Conservation (phyloP, 176 grass and related monocot genomes). For the Sorghum bicolor region Sorghum_bicolor_NCBIv3 NC_012876.2:64197501-64198000, state of each 20-base stretch:
- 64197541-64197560: slow-evolving; percentile 50
- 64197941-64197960: slow-evolving; percentile 84
- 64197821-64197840: not conserved
- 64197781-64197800: slow-evolving; percentile 73
- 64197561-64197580: slow-evolving; percentile 55
- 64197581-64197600: slow-evolving; percentile 31
- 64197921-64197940: slow-evolving; percentile 73
- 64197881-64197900: slow-evolving; percentile 76
- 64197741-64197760: slow-evolving; percentile 58
- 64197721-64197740: slow-evolving; percentile 95
- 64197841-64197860: not conserved
- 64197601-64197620: slow-evolving; percentile 44
- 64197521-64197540: slow-evolving; percentile 66
- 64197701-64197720: slow-evolving; percentile 88
- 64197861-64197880: slow-evolving; percentile 63
- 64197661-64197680: slow-evolving; percentile 85
- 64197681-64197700: slow-evolving; percentile 93
- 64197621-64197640: slow-evolving; percentile 62
- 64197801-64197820: not conserved
- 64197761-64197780: slow-evolving; percentile 84
- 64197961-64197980: slow-evolving; percentile 56
- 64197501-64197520: slow-evolving; percentile 69
- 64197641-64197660: slow-evolving; percentile 65
- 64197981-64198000: not conserved
- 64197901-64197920: slow-evolving; percentile 85